Percentiles rank a stretch among this genome's conserved stretches.
Evolutionary conservation across 163 green algal genomes (phyloP).

Genomic region (Scenedesmus sp.): DNA sequence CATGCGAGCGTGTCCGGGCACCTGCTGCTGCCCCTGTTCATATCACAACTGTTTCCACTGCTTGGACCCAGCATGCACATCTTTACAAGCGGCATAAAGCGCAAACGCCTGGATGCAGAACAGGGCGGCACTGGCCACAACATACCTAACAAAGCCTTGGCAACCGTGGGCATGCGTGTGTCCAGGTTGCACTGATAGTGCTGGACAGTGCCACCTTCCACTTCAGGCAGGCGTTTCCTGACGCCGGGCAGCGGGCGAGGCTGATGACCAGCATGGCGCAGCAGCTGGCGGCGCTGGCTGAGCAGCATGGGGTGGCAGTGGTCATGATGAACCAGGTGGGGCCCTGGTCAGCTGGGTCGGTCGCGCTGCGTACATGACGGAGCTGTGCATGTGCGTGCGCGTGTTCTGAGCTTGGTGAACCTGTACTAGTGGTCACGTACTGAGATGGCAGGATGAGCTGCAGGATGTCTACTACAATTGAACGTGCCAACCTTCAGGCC

Average conservation of each 20-base stretch:
- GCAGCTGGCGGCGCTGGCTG: conserved; percentile 80
- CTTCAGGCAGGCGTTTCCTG: conserved; percentile 87
- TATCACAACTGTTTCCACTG: neutral
- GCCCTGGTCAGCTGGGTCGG: no score
- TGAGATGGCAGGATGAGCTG: no score
- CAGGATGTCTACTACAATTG: no score
- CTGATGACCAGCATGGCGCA: conserved; percentile 87
- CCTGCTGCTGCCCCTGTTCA: neutral
- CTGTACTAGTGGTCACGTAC: no score
- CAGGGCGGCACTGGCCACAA: neutral
- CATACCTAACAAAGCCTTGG: neutral
- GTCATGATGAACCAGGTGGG: conserved; percentile 58
- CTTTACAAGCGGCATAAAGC: no score
- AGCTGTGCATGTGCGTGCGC: no score
- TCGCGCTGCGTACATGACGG: no score
- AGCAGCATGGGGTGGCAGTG: conserved; percentile 81
- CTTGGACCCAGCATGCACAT: no score
- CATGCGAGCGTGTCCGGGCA: neutral
- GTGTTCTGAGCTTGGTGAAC: no score
- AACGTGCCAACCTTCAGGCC: no score
- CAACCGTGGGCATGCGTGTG: no score
- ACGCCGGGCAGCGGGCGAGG: conserved; percentile 83
- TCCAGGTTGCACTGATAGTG: conserved; percentile 83
- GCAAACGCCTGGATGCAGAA: no score
- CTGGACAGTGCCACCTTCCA: conserved; percentile 95